phyloP scores from a whole-genome alignment of 1,139 yeast genomes.

The Geotrichum klebahnii region DNA sequence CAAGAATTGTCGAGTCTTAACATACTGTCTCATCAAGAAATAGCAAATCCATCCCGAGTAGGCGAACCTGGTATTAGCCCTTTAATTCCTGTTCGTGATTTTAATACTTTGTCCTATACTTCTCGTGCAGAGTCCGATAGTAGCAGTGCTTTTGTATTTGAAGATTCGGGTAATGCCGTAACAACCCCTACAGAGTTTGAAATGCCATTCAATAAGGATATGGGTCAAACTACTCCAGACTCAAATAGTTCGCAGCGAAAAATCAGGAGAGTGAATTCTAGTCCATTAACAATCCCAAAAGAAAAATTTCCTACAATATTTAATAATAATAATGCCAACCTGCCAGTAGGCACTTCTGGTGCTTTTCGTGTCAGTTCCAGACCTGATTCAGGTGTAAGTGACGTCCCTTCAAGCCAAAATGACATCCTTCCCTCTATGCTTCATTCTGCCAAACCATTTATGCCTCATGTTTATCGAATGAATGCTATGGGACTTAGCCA shows the following conservation, averaged over 20 bases:
- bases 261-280: too few relatives aligned
- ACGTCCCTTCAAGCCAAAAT: too few relatives aligned
- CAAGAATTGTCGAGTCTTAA: too few relatives aligned
- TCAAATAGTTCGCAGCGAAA: background rate
- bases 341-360: conserved; percentile 3
- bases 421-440: too few relatives aligned
- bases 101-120: background rate
- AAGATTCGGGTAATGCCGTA: too few relatives aligned
- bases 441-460: too few relatives aligned
- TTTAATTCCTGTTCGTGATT: conserved; percentile 1
- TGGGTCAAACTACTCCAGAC: background rate
- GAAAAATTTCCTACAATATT: background rate
- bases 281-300: background rate
- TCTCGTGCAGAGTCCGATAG: background rate
- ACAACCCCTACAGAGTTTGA: too few relatives aligned
- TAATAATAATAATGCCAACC: background rate
- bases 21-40: too few relatives aligned
- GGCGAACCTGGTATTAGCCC: too few relatives aligned
- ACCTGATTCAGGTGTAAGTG: too few relatives aligned
- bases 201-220: too few relatives aligned
- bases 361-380: background rate
- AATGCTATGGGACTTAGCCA: background rate
- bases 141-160: background rate
- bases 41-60: background rate
- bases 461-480: background rate